These are phyloP conservation scores for Fagopyrum tataricum DNA, from an alignment of 148 eudicot genomes.

Conservation along the genomic window DNA sequence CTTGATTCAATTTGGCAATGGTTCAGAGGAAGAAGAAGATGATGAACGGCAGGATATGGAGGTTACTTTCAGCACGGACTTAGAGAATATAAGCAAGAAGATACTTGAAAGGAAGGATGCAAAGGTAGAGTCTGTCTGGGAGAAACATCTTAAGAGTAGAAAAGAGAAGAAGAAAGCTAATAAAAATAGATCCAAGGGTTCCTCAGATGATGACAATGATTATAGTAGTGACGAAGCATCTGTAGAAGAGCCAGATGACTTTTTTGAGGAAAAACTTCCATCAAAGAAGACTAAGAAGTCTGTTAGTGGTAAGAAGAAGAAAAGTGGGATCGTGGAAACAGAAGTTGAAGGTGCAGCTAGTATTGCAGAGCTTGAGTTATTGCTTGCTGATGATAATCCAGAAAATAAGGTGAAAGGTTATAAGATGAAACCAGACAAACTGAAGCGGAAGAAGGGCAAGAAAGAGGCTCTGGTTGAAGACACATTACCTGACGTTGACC, in stretches of 20 bases:
- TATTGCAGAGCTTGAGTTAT: conserved; percentile 77
- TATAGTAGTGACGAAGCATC: conserved; percentile 35
- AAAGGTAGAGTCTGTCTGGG: conserved; percentile 81
- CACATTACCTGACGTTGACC: conserved; percentile 55
- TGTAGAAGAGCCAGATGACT: conserved; percentile 65
- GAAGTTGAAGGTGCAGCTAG: conserved; percentile 52
- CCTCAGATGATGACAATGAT: conserved; percentile 72
- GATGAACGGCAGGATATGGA: conserved; percentile 85
- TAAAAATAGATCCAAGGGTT: conserved; percentile 52
- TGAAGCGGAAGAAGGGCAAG: conserved; percentile 64
- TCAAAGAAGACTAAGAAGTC: conserved; percentile 26
- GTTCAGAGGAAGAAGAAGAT: conserved; percentile 50
- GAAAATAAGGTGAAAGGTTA: conserved; percentile 60
- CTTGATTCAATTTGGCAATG: conserved; percentile 61
- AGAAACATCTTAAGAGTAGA: conserved; percentile 60
- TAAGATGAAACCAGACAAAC: conserved; percentile 60
- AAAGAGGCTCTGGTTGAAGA: conserved; percentile 49
- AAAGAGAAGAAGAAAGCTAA: conserved; percentile 57
- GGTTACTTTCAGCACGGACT: conserved; percentile 86
- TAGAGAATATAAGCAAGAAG: conserved; percentile 85
- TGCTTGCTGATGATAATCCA: conserved; percentile 64
- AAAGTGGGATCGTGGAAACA: conserved; percentile 28
- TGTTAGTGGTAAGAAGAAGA: conserved; percentile 14
- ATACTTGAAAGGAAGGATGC: conserved; percentile 78
- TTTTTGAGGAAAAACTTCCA: conserved; percentile 54